Base-by-base conservation (phyloP, 73 alveolate species). In the Symbiodinium natans region DNA sequence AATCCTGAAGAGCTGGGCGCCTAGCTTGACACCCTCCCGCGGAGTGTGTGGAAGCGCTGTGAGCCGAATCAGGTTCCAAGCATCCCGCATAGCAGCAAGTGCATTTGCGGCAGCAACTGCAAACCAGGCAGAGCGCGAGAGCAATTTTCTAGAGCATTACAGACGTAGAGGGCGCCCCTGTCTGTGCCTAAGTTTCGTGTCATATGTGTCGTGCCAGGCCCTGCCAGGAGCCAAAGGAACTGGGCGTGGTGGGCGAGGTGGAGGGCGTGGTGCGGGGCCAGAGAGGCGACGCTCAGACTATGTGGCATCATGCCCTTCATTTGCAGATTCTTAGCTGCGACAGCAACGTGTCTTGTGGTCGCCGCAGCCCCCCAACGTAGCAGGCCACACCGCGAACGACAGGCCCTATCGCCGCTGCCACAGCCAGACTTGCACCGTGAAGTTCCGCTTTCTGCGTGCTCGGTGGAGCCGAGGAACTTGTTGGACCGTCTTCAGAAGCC, bases 71-170 rank as follows among this genome's bases (percentile, higher is more conserved):
- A 90, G 97, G 97, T 68, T 90, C 8, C 89, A 90, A 33, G 77
- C 77, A 41, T 87, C 94, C 21, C 97, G 97, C 89, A 34, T 90
- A 41, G 97, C 88, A 23, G 77, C 97, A 15, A 71, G 52, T 33
- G 97, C 97, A 13, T 15, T 90, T 17, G 97, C 97, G 54, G 97
- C 88, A 7, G 97, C 97, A 39, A 73, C 97, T 17, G 83, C 41
- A 38, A 86, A 86, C 54, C 10, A 39, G 31, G 54, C 80, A 27
- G 33, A 63, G 80, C 33, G 36, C 36, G 11, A 63, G 40, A 29
- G 80, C 71, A 52, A 15, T 11, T 52, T 15, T 0, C 0, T n/a
- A n/a, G n/a, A n/a, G n/a, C n/a, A n/a, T n/a, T n/a, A n/a, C n/a
- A n/a, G n/a, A n/a, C n/a, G n/a, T n/a, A n/a, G n/a, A n/a, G n/a